A percentile compares a stretch with the other conserved stretches of the same genome.
phyloP scores from a whole-genome alignment of 2,329 filamentous ascomycete genomes.

The Calonectria pauciramosa region DNA sequence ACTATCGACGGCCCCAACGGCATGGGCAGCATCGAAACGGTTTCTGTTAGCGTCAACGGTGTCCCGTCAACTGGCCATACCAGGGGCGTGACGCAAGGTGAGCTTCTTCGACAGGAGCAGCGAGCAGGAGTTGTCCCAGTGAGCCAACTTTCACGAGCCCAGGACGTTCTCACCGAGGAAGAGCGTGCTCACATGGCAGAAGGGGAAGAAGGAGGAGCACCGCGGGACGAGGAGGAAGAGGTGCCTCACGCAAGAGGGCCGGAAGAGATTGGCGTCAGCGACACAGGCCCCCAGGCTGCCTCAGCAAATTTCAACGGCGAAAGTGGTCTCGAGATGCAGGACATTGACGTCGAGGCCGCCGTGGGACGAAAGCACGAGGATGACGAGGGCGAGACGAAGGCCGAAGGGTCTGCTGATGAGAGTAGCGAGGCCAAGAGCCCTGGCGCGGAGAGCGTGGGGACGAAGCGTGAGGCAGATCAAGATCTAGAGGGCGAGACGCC shows the following conservation, averaged over 20 bases:
- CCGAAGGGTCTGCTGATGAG: constrained; percentile 39
- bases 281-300: constrained; percentile 81
- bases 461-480: constrained; percentile 70
- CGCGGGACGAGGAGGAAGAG: constrained; percentile 64
- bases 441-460: constrained; percentile 52
- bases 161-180: constrained; percentile 48
- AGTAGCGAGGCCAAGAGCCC: constrained; percentile 48
- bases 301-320: constrained; percentile 57
- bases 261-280: constrained; percentile 85
- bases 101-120: constrained; percentile 88
- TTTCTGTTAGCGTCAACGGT: constrained; percentile 81
- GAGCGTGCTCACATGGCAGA: constrained; percentile 44
- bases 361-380: constrained; percentile 65
- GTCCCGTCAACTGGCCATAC: constrained; percentile 66
- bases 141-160: constrained; percentile 67
- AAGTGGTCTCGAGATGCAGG: constrained; percentile 62
- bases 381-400: constrained; percentile 38
- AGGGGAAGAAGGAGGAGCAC: constrained; percentile 50
- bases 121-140: constrained; percentile 83
- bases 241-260: constrained; percentile 89
- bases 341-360: constrained; percentile 72
- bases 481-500: constrained; percentile 55
- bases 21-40: constrained; percentile 83
- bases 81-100: constrained; percentile 82
- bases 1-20: constrained; percentile 87